Evolutionary conservation across 2,329 filamentous ascomycete species (phyloP).

Genomic region (Scolecobasidium constrictum): DNA sequence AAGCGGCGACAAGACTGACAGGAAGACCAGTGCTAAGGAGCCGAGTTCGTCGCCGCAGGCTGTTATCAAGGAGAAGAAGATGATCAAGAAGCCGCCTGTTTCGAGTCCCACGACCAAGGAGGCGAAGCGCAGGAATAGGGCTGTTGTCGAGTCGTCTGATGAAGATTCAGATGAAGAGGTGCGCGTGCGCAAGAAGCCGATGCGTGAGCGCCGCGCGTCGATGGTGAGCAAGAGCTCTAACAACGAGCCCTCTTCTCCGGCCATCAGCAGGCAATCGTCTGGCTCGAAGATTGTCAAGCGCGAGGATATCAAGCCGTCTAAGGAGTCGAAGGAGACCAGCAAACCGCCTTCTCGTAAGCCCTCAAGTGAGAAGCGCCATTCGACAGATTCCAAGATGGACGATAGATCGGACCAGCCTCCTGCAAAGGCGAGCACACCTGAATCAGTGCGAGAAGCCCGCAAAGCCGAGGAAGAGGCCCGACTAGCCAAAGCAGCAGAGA

Average conservation of each 20-base stretch:
- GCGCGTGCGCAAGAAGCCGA: conserved; percentile 1
- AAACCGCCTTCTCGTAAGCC: neutral
- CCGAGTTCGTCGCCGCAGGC: conserved; percentile 2
- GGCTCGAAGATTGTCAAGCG: neutral
- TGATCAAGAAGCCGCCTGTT: conserved; percentile 1
- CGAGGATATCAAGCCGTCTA: neutral
- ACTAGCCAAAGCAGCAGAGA: neutral
- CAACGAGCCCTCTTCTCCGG: conserved; percentile 5
- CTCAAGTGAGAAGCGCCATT: neutral
- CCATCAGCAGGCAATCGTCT: neutral
- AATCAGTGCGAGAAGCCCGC: conserved; percentile 6
- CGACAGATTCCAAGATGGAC: neutral
- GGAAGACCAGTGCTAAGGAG: neutral
- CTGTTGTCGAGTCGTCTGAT: conserved; percentile 6
- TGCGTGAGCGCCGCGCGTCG: conserved; percentile 4
- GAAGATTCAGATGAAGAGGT: conserved; percentile 7
- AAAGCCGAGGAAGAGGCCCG: conserved; percentile 5
- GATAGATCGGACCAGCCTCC: conserved; percentile 1
- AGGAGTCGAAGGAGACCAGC: neutral
- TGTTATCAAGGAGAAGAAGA: conserved; percentile 3
- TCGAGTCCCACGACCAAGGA: neutral
- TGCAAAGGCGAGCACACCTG: conserved; percentile 2
- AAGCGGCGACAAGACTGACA: conserved; percentile 1
- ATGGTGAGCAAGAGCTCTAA: neutral
- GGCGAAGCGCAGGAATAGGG: conserved; percentile 4